Evolutionary conservation across 2,329 filamentous ascomycete species (phyloP), one percentile per base, ranked within the genome.

Genomic region (Aspergillus felis): DNA sequence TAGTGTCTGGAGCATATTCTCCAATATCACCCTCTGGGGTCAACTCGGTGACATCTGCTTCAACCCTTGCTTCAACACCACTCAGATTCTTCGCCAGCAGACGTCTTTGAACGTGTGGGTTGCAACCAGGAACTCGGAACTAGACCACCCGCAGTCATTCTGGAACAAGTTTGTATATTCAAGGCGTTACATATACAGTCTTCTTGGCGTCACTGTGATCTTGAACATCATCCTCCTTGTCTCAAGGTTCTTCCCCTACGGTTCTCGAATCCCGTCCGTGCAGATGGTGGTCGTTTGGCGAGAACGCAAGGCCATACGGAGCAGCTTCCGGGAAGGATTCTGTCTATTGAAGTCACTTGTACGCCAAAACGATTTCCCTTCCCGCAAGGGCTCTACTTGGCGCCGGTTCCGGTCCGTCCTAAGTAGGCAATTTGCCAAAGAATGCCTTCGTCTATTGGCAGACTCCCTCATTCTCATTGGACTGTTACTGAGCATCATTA

Each of bases 51-150:
- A 68, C n/a, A 60, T 69, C 8, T 72, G 70, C 57, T 71, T 61
- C 51, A 69, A 72, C n/a, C 69, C 70, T 3, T 72, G 70, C 46
- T 71, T 72, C 55, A 70, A 70, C 32, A 59, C 66, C 1, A 65
- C 50, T 2, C 69, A 72, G 42, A 58, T 67, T 9, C 57, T 72
- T 9, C 66, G 70, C 10, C 58, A 69, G 38, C 42, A 54, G 22
- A 56, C 55, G 2, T 57, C 61, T 0, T 57, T 72, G 12, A 51
- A 66, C 27, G 65, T 64, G 3, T 51, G 55, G 41, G 56, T 61
- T 2, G 54, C 57, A 12, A 44, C 53, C 2, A 50, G 48, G 1
- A 55, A 53, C 25, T 63, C 56, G 0, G 54, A 57, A 10, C 22
- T 59, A 1, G 27, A 54, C 1, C 51, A 56, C 20, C 59, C 60